phyloP scores from a whole-genome alignment of 345 rosid species.

The Pugionium cornutum region DNA sequence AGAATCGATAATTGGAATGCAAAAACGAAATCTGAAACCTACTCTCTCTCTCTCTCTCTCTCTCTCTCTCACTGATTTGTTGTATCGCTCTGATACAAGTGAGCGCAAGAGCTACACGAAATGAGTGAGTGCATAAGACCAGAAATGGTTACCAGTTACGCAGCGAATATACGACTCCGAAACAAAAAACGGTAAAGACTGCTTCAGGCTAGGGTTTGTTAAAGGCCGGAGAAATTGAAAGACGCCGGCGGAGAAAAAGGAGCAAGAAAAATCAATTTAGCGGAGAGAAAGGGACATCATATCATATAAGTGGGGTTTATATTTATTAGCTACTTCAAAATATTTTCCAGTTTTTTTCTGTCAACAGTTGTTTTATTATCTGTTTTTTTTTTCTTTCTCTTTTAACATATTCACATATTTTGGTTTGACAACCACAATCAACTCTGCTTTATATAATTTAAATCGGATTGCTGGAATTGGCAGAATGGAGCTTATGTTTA shows the following conservation, averaged over 20 bases:
- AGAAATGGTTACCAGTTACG: conserved; percentile 23
- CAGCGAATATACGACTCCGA: conserved; percentile 5
- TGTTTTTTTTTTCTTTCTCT: no score
- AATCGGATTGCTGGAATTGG: no score
- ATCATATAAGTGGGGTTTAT: no score
- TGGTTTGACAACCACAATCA: no score
- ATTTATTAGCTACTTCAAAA: no score
- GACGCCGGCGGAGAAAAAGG: conserved; percentile 38
- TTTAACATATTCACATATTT: no score
- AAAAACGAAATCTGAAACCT: neutral
- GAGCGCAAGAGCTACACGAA: neutral
- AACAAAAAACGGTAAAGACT: neutral
- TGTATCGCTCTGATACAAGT: neutral
- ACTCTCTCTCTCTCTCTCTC: neutral
- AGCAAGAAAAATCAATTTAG: conserved; percentile 27
- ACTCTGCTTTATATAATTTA: no score
- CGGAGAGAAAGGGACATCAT: conserved; percentile 9
- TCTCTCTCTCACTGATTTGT: neutral
- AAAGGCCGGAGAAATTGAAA: conserved; percentile 21
- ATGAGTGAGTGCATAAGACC: neutral
- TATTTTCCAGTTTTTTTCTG: no score
- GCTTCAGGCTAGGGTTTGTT: conserved; percentile 41
- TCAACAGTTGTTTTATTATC: no score
- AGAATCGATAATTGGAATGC: neutral
- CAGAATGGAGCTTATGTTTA: no score